Evolutionary conservation across 2,329 filamentous ascomycete species (phyloP).

Genomic region (Tolypocladium sp.): DNA sequence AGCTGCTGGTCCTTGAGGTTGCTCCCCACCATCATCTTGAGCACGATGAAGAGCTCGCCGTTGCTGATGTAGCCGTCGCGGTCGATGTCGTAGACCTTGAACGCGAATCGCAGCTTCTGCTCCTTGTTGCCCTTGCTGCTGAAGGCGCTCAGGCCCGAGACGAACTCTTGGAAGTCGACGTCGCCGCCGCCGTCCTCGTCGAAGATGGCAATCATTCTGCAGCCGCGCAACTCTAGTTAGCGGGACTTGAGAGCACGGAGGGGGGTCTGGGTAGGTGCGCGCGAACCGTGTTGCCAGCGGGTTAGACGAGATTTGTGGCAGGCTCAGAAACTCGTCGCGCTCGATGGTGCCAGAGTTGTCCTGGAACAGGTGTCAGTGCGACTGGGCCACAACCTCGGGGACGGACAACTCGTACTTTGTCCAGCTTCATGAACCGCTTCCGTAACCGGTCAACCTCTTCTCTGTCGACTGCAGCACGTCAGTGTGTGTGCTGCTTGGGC

Average conservation of each 20-base stretch:
- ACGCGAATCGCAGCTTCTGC: constrained; percentile 94
- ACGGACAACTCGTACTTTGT: constrained; percentile 59
- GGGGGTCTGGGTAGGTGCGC: constrained; percentile 1
- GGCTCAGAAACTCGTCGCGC: constrained; percentile 92
- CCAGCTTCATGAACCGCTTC: constrained; percentile 98
- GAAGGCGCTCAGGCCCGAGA: constrained; percentile 89
- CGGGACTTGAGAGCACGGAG: neutral
- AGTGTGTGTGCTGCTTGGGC: neutral
- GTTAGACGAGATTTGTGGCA: constrained; percentile 96
- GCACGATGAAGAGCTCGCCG: constrained; percentile 95
- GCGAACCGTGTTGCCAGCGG: constrained; percentile 83
- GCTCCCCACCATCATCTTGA: constrained; percentile 99
- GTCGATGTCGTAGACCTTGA: constrained; percentile 99
- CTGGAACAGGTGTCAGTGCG: constrained; percentile 32
- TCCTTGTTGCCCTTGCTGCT: constrained; percentile 98
- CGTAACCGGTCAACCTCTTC: constrained; percentile 93
- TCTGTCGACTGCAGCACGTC: constrained; percentile 63
- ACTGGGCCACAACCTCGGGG: neutral
- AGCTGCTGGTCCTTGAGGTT: constrained; percentile 98
- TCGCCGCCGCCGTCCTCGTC: constrained; percentile 97
- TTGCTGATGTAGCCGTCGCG: constrained; percentile 98
- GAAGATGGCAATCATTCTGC: constrained; percentile 96
- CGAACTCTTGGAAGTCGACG: constrained; percentile 98
- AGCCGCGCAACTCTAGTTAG: neutral
- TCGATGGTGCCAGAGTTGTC: constrained; percentile 98